Evolutionary conservation across 2,329 filamentous ascomycete species (phyloP).

Genomic region (Bipolaris cookei): DNA sequence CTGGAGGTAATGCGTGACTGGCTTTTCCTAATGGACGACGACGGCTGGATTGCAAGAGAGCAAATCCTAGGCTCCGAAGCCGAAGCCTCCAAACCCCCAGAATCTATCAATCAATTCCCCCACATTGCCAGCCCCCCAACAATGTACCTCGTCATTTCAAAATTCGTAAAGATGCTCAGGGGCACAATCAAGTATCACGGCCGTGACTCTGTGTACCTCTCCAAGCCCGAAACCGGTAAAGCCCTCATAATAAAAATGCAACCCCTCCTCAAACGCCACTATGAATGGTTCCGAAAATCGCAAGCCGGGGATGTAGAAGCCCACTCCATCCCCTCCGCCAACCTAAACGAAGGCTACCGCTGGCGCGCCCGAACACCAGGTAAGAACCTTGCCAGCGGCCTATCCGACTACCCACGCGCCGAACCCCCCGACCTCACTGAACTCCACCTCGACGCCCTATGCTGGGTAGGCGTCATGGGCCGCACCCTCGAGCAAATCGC

Average conservation of each 20-base stretch:
- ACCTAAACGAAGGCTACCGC: conserved; percentile 78
- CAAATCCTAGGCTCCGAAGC: conserved; percentile 91
- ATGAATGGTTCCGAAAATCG: conserved; percentile 90
- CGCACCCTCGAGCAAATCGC: conserved; percentile 79
- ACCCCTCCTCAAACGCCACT: conserved; percentile 85
- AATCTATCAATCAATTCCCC: conserved; percentile 92
- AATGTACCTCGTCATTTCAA: conserved; percentile 83
- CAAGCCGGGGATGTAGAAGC: conserved; percentile 72
- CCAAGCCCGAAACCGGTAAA: conserved; percentile 68
- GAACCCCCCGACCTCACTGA: conserved; percentile 91
- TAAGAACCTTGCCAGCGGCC: conserved; percentile 84
- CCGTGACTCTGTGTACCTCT: conserved; percentile 62
- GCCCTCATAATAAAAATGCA: conserved; percentile 77
- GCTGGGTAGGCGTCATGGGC: conserved; percentile 95
- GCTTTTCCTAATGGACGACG: conserved; percentile 92
- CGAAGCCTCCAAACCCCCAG: conserved; percentile 83
- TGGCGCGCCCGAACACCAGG: conserved; percentile 86
- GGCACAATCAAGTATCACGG: conserved; percentile 58
- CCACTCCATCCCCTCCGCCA: conserved; percentile 34
- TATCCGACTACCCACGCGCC: conserved; percentile 92
- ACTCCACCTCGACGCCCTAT: conserved; percentile 89
- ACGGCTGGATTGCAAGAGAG: conserved; percentile 95
- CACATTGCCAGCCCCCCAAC: conserved; percentile 97
- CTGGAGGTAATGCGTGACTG: conserved; percentile 87
- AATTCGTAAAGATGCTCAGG: conserved; percentile 66